Percentiles rank a stretch among this genome's conserved stretches.
These are phyloP conservation scores for Epithemia pelagica DNA, from an alignment of 108 stramenopile species.

Conservation along the genomic window DNA sequence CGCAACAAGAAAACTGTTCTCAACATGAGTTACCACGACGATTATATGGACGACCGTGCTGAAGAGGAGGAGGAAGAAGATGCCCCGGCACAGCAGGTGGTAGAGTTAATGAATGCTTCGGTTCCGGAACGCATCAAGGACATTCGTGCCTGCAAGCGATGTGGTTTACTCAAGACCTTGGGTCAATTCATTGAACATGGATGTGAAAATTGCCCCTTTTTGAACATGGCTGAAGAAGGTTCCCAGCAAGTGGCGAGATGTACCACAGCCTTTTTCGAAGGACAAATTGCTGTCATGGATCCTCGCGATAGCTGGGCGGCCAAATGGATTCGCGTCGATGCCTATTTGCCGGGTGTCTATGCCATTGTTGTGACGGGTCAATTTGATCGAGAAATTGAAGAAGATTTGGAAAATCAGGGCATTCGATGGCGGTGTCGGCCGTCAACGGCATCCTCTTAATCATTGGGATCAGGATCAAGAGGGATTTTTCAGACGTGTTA, in stretches of 20 bases:
- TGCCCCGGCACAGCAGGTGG: slow-evolving; percentile 61
- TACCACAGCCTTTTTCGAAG: slow-evolving; percentile 86
- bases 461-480: no score
- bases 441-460: no score
- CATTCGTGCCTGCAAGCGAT: slow-evolving; percentile 84
- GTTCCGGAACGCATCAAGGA: slow-evolving; percentile 65
- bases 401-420: slow-evolving; percentile 77
- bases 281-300: slow-evolving; percentile 82
- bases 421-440: slow-evolving; percentile 79
- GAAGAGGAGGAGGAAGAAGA: slow-evolving; percentile 62
- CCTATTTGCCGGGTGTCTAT: slow-evolving; percentile 77
- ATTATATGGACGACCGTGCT: not conserved
- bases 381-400: slow-evolving; percentile 77
- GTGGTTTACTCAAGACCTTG: slow-evolving; percentile 82
- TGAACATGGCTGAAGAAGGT: slow-evolving; percentile 58
- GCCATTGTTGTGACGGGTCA: slow-evolving; percentile 78
- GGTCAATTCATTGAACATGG: slow-evolving; percentile 84
- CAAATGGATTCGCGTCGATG: slow-evolving; percentile 79
- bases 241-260: slow-evolving; percentile 55
- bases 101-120: slow-evolving; percentile 69
- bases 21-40: not conserved
- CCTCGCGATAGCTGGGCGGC: slow-evolving; percentile 86
- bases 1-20: not conserved
- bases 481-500: no score
- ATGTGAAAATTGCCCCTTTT: slow-evolving; percentile 88